A percentile compares a stretch with the other conserved stretches of the same genome.
phyloP scores from a whole-genome alignment of 176 grass and related monocot species.

The Oryza meridionalis region DNA sequence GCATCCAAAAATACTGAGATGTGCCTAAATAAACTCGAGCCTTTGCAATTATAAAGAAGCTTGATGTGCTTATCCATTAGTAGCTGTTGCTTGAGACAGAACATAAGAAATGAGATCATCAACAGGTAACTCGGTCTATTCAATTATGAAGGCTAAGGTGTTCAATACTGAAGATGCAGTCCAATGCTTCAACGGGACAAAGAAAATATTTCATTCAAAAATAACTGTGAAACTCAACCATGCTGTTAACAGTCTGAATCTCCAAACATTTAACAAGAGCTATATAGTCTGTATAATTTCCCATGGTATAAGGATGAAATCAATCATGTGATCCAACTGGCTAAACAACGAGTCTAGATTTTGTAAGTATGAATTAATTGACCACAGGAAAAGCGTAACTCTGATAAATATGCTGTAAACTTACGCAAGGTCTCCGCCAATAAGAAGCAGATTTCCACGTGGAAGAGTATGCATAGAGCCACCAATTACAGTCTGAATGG shows the following conservation, averaged over 20 bases:
- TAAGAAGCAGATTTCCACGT: constrained; percentile 86
- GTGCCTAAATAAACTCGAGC: background rate
- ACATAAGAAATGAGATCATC: background rate
- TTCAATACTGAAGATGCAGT: constrained; percentile 16
- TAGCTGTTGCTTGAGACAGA: constrained; percentile 27
- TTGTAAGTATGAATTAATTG: constrained; percentile 17
- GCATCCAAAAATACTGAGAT: background rate
- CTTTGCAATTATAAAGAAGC: constrained; percentile 6
- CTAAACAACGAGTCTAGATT: constrained; percentile 26
- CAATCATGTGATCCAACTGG: constrained; percentile 18
- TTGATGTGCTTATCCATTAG: background rate
- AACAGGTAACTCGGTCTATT: background rate
- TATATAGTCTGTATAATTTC: background rate
- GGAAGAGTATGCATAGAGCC: constrained; percentile 84
- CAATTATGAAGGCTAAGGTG: background rate
- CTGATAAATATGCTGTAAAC: constrained; percentile 39
- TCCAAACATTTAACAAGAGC: background rate
- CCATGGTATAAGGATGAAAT: constrained; percentile 2
- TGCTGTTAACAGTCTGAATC: background rate
- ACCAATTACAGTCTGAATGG: constrained; percentile 59
- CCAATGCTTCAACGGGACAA: background rate
- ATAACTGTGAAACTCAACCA: constrained; percentile 29
- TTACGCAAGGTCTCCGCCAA: constrained; percentile 95
- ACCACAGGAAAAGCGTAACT: constrained; percentile 12
- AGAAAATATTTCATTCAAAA: constrained; percentile 9